Base-by-base conservation (phyloP, 1,139 yeast species). In the Arxiozyma heterogenica region DNA sequence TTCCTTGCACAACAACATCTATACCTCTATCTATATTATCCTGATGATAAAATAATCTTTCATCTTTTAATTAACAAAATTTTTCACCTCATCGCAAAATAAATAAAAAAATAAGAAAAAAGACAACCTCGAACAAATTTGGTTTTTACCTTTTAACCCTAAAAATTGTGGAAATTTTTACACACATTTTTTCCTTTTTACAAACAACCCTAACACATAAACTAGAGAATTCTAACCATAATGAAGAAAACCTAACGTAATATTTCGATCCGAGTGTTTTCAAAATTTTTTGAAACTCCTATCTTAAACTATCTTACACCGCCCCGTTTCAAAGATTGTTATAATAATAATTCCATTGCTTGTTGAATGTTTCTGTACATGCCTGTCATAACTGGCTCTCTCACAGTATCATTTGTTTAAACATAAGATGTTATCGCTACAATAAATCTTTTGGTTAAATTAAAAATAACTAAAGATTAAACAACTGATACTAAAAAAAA, bases 41-140 rank as follows among this genome's bases (percentile, higher is more conserved):
- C 18, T 22, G 20, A 42, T 20, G 11, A 21, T 20, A 9, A 42
- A 22, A n/a, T 9, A 3, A 41, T 38, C 45, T 44, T 38, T 27
- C 22, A 39, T 39, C 27, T 21, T 22, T 22, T 49, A 43, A 38
- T 25, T 49, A 34, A 21, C 22, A 41, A 43, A 49, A 49, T 39
- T 49, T 49, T 49, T 49, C 51, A 50, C 25, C 48, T 44, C 47
- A 50, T 44, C 48, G 18, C 49, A 27, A 27, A n/a, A 15, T n/a
- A 15, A 22, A n/a, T 3, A 21, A 25, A 22, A 43, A 12, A n/a
- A n/a, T n/a, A 21, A 20, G 12, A 22, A 42, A 20, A 23, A 42
- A 18, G 6, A 42, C 23, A 3, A 15, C 22, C 17, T 42, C 44
- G 22, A 42, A 17, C 44, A 42, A 5, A 42, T 5, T 17, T 8